phyloP scores from a whole-genome alignment of 331 rosid species.

The Rhamnella rubrinervis region DNA sequence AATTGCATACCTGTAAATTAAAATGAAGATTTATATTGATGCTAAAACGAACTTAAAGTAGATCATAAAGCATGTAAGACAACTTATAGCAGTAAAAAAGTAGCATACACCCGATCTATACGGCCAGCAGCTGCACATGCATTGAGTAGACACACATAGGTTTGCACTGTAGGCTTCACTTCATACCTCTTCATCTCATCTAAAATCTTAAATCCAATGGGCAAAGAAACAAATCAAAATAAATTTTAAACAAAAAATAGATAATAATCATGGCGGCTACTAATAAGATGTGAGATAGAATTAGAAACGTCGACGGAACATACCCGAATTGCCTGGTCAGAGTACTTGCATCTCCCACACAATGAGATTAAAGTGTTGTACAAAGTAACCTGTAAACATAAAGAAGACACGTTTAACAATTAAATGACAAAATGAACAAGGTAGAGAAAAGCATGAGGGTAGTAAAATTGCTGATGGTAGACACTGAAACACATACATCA shows the following conservation, averaged over 20 bases:
- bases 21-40: not conserved
- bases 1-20: constrained; percentile 62
- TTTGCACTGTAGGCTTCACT: constrained; percentile 78
- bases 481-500: constrained; percentile 49
- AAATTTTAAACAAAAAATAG: constrained; percentile 1
- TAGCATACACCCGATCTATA: constrained; percentile 77
- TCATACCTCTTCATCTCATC: constrained; percentile 84
- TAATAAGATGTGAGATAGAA: not conserved
- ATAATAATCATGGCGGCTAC: constrained; percentile 1
- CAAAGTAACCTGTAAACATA: constrained; percentile 54
- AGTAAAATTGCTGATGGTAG: too few species aligned
- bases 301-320: not conserved
- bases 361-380: constrained; percentile 73
- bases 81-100: constrained; percentile 7
- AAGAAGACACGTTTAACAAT: not conserved
- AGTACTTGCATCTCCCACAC: constrained; percentile 81
- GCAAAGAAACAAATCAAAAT: not conserved
- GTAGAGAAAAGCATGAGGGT: too few species aligned
- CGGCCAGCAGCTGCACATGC: constrained; percentile 88
- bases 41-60: not conserved
- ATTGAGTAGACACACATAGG: constrained; percentile 79
- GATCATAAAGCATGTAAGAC: not conserved
- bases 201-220: constrained; percentile 50
- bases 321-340: constrained; percentile 85
- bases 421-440: not conserved